Base-by-base conservation (phyloP, 2,329 filamentous ascomycete species). In the Xylariaceae sp. region DNA sequence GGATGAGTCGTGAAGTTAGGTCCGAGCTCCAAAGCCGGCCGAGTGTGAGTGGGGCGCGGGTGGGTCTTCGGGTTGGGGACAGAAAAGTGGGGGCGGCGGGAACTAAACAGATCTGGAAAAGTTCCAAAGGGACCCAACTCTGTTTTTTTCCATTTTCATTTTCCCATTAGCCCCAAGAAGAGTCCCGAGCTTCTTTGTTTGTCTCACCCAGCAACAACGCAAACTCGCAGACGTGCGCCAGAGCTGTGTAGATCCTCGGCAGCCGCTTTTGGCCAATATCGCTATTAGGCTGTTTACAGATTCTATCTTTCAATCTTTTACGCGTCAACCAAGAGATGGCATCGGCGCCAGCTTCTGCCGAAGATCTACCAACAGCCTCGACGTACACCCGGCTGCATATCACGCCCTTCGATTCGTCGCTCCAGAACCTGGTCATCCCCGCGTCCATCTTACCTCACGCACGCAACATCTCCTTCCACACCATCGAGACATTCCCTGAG, bases 391-490 rank as follows among this genome's bases (percentile, higher is more conserved):
- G 91, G 67, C 83, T 99, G 56, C 91, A 99, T 76, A 94, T 99
- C 68, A 88, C 90, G 13, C 94, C 94, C 52, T 82, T 99, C 67
- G 91, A 87, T 69, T 78, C 88, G 45, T 84, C 88, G 6, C 82
- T 97, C 15, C 79, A 94, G 58, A 81, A 83, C 58, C 79, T 88
- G 53, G 83, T 95, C 61, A 74, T 99, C 52, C 86, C 90, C 18
- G 79, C 87, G 0, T 82, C 87, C 0, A 71, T 90, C 11, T 82
- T 85, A 42, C 79, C 85, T 11, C 78, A 78, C 51, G 90, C 90
- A 17, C 85, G 85, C 62, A 90, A 92, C 71, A 83, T 97, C 55
- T 96, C 92, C n/a, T 97, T 88, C 75, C 93, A 97, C 74, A 79
- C 80, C 4, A 77, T 97, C 66, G 84, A 91, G 70, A 92, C 92